Percentiles rank a stretch among this genome's conserved stretches.
Conservation (phyloP, 106 monocot genomes). For the Cymbidium sinense region DNA sequence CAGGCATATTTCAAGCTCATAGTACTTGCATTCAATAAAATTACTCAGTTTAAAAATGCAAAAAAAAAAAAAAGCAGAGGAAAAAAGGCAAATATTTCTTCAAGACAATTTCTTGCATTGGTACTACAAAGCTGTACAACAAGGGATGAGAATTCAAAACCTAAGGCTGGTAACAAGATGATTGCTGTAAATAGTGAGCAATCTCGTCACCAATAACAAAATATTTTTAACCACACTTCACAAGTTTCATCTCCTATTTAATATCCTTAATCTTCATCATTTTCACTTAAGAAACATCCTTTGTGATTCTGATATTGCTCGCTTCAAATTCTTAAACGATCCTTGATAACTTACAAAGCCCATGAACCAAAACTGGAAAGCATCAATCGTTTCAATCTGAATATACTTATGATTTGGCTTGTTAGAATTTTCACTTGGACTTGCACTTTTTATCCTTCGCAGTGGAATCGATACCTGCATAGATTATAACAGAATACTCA, state of each 20-base stretch:
- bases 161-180: neutral
- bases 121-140: neutral
- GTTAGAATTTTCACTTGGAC: constrained; percentile 28
- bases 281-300: neutral
- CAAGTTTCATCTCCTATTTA: neutral
- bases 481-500: neutral
- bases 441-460: constrained; percentile 31
- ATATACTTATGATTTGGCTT: constrained; percentile 51
- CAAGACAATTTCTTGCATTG: neutral
- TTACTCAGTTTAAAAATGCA: too few relatives aligned
- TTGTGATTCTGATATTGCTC: constrained; percentile 15
- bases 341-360: constrained; percentile 47
- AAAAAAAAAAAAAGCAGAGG: too few relatives aligned
- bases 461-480: constrained; percentile 40
- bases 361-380: constrained; percentile 68
- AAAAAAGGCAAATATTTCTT: neutral
- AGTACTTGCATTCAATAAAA: too few relatives aligned
- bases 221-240: neutral
- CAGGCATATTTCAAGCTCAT: too few relatives aligned
- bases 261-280: neutral
- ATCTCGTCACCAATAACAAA: neutral
- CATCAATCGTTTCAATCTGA: constrained; percentile 45
- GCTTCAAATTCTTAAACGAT: constrained; percentile 38
- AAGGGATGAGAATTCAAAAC: neutral
- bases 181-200: neutral